Base-by-base conservation (phyloP, 805 yeast species). In the Starmera caribaea region DNA sequence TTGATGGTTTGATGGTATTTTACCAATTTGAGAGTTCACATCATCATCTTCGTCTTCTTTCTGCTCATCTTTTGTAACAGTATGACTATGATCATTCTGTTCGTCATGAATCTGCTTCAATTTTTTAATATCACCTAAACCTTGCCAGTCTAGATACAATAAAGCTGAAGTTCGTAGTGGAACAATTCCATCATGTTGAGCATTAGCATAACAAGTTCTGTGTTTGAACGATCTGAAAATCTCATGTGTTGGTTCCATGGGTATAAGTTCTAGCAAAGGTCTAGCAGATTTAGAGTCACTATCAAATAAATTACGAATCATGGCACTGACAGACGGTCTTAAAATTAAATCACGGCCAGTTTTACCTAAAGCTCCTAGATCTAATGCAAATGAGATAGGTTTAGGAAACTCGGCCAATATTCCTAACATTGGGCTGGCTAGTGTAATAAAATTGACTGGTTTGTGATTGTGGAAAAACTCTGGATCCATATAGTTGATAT, bases 331-430 rank as follows among this genome's bases (percentile, higher is more conserved):
- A n/a, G 62, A 61, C 35, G 59, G 63, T 21, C 73, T 64, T 32
- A 92, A 69, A 1, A 90, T 90, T 42, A 92, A 63, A 56, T 92
- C 98, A 49, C 86, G 81, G 5, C 98, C 98, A 0, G 97, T 84
- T 45, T 76, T 74, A 4, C 98, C 98, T n/a, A 88, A 79, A 16
- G 88, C 69, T 0, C 98, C 98, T 30, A 89, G 71, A 62, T 81
- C 86, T 11, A 92, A 65, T 0, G 92, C 95, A 37, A 88, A 55
- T 43, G 88, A 85, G 12, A 90, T 83, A 55, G 83, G 86, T 3
- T 76, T 73, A 0, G 97, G 96, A 55, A 86, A 85, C 46, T 92
- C 98, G 42, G 83, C 78, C 15, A 84, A 74, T 3, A 92, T 79
- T 0, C 98, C 98, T 12, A 92, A 63, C 51, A 87, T 68, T 0